Conservation (phyloP, 1,139 yeast genomes). For the Hansenula sp. region DNA sequence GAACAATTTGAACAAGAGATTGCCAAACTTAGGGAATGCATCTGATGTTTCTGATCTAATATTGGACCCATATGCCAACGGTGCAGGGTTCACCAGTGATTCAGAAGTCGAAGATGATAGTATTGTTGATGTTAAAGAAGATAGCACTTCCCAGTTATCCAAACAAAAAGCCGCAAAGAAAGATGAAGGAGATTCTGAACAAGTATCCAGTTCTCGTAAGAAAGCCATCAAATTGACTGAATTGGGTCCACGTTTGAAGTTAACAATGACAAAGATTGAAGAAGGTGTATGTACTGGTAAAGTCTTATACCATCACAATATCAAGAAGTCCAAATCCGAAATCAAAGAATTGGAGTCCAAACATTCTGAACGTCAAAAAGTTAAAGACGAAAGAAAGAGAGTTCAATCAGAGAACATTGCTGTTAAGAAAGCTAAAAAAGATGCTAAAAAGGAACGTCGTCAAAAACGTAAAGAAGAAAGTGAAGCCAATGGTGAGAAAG, state of each 20-base stretch:
- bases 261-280: constrained; percentile 80
- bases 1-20: constrained; percentile 52
- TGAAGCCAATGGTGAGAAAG: constrained; percentile 26
- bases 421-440: constrained; percentile 70
- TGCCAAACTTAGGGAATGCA: constrained; percentile 71
- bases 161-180: constrained; percentile 17
- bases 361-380: constrained; percentile 58
- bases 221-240: constrained; percentile 92
- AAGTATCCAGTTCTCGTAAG: constrained; percentile 44
- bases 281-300: constrained; percentile 89
- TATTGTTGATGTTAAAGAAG: constrained; percentile 68
- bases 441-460: constrained; percentile 70
- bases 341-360: constrained; percentile 57
- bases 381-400: constrained; percentile 70
- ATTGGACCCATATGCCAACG: constrained; percentile 77
- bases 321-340: constrained; percentile 62
- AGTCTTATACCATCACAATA: constrained; percentile 74
- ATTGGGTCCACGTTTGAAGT: constrained; percentile 84
- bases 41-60: constrained; percentile 80
- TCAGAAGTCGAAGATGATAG: constrained; percentile 92
- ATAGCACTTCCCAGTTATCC: constrained; percentile 11
- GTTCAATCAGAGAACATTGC: constrained; percentile 78
- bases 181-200: constrained; percentile 21
- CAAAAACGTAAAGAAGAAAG: constrained; percentile 50
- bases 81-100: constrained; percentile 79